phyloP scores from a whole-genome alignment of 192 early-diverging fungal species.

The Funneliformis mosseae region DNA sequence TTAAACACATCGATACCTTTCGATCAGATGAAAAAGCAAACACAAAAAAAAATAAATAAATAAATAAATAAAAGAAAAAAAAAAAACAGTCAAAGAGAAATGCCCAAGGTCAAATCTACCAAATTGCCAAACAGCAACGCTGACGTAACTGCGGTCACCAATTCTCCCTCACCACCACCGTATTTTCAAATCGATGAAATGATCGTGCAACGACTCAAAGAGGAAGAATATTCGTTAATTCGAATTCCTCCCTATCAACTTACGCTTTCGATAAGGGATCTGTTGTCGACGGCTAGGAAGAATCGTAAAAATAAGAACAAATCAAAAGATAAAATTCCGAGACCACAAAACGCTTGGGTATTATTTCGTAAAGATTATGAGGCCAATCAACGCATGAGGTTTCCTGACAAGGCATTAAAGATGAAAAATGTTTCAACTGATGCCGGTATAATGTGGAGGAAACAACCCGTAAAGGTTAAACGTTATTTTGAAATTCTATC shows the following conservation, averaged over 20 bases:
- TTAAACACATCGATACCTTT: no score
- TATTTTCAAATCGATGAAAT: background rate
- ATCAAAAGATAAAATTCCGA: background rate
- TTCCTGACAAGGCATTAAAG: background rate
- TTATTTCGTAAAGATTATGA: constrained; percentile 33
- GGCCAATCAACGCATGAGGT: background rate
- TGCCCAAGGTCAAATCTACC: no score
- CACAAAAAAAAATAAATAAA: no score
- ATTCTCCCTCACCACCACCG: no score
- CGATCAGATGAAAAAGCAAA: no score
- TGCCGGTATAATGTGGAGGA: constrained; percentile 15
- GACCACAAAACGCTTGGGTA: constrained; percentile 33
- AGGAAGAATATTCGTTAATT: constrained; percentile 3
- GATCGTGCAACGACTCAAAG: background rate
- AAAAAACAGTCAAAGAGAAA: no score
- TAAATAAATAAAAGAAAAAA: no score
- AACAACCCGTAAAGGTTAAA: constrained; percentile 15
- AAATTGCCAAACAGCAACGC: no score
- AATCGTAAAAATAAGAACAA: constrained; percentile 1
- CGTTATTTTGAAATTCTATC: constrained; percentile 20
- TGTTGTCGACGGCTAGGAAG: background rate
- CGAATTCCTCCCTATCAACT: constrained; percentile 21
- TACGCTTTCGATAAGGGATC: background rate
- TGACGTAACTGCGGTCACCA: no score
- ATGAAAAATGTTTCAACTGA: constrained; percentile 11